Evolutionary conservation across 2,329 filamentous ascomycete species (phyloP).

Genomic region (Beauveria rudraprayagi): DNA sequence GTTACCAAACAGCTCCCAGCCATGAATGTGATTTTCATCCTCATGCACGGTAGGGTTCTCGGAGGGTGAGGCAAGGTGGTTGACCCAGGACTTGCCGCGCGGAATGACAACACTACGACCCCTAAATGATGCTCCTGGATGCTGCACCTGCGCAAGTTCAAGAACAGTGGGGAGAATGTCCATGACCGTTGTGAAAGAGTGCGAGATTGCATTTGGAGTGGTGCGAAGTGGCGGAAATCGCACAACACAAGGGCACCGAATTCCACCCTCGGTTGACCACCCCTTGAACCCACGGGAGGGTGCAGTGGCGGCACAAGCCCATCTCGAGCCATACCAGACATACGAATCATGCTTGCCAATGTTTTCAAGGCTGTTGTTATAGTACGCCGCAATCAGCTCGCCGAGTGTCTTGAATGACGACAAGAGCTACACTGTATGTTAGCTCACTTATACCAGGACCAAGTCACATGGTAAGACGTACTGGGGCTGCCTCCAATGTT

Average conservation of each 20-base stretch:
- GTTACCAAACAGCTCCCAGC: slow-evolving; percentile 28
- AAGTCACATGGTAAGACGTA: slow-evolving; percentile 19
- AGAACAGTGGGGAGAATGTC: slow-evolving; percentile 41
- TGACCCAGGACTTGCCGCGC: slow-evolving; percentile 38
- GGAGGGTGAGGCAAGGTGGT: slow-evolving; percentile 24
- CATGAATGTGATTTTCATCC: slow-evolving; percentile 35
- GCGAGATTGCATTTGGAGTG: slow-evolving; percentile 5
- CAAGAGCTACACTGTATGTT: neutral
- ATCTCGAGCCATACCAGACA: slow-evolving; percentile 52
- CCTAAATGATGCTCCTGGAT: slow-evolving; percentile 28
- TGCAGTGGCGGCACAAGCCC: slow-evolving; percentile 37
- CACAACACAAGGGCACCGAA: slow-evolving; percentile 42
- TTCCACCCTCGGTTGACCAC: slow-evolving; percentile 39
- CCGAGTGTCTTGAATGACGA: neutral
- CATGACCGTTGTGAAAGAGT: slow-evolving; percentile 34
- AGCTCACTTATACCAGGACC: neutral
- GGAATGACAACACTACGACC: slow-evolving; percentile 42
- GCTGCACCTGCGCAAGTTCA: slow-evolving; percentile 35
- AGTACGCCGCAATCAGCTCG: slow-evolving; percentile 26
- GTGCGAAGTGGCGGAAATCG: slow-evolving; percentile 15
- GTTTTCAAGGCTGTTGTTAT: slow-evolving; percentile 43
- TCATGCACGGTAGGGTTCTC: slow-evolving; percentile 33
- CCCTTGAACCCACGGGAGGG: slow-evolving; percentile 29
- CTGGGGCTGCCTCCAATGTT: slow-evolving; percentile 49
- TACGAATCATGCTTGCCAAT: slow-evolving; percentile 48